Evolutionary conservation across 2,329 filamentous ascomycete species (phyloP).

Genomic region (Mycosphaerella sp.): DNA sequence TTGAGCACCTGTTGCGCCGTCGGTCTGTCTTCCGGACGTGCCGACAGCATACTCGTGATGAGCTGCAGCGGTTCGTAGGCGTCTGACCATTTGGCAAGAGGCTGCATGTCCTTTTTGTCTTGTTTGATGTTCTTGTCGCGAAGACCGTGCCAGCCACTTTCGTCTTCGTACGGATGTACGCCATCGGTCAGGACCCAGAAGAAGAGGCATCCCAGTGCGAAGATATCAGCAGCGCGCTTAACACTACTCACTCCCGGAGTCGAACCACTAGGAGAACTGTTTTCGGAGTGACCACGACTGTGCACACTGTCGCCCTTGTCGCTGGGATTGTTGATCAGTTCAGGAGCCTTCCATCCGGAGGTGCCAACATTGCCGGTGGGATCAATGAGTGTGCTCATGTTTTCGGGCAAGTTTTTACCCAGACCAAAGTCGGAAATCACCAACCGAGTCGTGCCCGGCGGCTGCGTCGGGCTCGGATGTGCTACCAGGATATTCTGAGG

Average conservation of each 20-base stretch:
- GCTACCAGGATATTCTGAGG: constrained; percentile 93
- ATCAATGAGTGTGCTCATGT: constrained; percentile 88
- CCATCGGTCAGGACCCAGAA: constrained; percentile 97
- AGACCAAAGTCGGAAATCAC: constrained; percentile 97
- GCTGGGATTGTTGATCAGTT: constrained; percentile 63
- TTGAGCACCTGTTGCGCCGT: constrained; percentile 73
- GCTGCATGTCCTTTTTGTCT: constrained; percentile 61
- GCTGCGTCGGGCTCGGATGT: constrained; percentile 59
- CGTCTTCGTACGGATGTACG: constrained; percentile 86
- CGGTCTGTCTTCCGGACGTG: constrained; percentile 60
- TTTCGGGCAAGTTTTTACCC: constrained; percentile 92
- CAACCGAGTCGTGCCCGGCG: constrained; percentile 63
- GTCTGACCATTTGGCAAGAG: constrained; percentile 57
- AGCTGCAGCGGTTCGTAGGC: constrained; percentile 82
- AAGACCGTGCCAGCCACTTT: constrained; percentile 77
- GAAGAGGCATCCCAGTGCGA: constrained; percentile 95
- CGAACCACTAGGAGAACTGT: constrained; percentile 36
- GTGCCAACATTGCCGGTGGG: constrained; percentile 93
- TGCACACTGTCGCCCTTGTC: constrained; percentile 39
- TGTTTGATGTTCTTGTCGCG: constrained; percentile 96
- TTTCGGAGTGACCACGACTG: constrained; percentile 43
- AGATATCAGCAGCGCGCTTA: constrained; percentile 94
- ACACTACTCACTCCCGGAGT: constrained; percentile 57
- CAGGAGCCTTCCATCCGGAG: constrained; percentile 91
- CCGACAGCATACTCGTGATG: constrained; percentile 70